Evolutionary conservation across 1,139 yeast species (phyloP).

Genomic region (Debaryomyces udenii): DNA sequence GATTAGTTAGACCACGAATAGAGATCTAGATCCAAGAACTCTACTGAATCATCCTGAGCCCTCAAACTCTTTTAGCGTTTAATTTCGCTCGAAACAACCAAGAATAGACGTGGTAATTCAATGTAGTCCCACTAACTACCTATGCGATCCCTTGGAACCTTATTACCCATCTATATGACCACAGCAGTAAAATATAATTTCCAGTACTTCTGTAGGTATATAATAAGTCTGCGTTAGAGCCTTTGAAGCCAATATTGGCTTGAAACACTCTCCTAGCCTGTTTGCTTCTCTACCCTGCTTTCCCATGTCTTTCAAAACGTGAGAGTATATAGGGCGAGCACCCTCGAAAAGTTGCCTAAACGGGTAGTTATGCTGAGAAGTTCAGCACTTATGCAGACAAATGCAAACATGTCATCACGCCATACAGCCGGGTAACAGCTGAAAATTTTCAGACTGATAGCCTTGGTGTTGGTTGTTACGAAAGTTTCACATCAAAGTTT

Average conservation of each 20-base stretch:
- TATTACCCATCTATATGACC: constrained; percentile 1
- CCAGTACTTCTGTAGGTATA: too few relatives aligned
- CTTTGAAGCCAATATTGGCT: too few relatives aligned
- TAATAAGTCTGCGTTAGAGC: too few relatives aligned
- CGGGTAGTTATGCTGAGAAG: constrained; percentile 14
- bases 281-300: not conserved
- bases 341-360: constrained; percentile 8
- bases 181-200: not conserved
- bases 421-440: constrained; percentile 15
- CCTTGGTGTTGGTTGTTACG: constrained; percentile 7
- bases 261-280: too few relatives aligned
- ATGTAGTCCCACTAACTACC: too few relatives aligned
- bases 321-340: constrained; percentile 13
- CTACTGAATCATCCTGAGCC: too few relatives aligned
- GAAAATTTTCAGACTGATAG: constrained; percentile 15
- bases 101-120: too few relatives aligned
- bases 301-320: constrained; percentile 11
- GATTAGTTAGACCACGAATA: too few relatives aligned
- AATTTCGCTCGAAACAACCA: too few relatives aligned
- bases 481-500: constrained; percentile 10
- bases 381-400: constrained; percentile 12
- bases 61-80: too few relatives aligned
- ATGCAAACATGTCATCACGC: constrained; percentile 12
- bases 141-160: not conserved
- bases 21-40: too few relatives aligned